Conservation (phyloP, 2,329 filamentous ascomycete species). For the Ceratocystis smalleyi region DNA sequence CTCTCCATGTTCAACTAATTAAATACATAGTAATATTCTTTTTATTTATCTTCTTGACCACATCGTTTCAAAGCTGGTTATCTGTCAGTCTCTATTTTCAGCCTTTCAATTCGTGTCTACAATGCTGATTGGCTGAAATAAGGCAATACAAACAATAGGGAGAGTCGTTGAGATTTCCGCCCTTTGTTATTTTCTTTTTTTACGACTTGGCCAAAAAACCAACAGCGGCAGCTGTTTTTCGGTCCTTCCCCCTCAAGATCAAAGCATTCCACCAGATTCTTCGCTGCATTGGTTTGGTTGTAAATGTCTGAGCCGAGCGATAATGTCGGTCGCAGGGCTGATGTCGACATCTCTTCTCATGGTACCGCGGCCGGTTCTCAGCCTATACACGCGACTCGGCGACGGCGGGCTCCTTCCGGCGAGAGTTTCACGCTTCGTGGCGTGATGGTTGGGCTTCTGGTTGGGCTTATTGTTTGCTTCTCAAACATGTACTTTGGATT, state of each 20-base stretch:
- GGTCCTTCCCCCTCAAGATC: neutral
- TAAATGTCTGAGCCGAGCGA: neutral
- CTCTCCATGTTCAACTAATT: neutral
- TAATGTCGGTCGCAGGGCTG: neutral
- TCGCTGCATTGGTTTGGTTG: neutral
- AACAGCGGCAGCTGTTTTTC: neutral
- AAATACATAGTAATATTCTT: neutral
- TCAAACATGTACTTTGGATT: slow-evolving; percentile 99
- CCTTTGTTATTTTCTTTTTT: neutral
- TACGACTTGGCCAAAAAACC: neutral
- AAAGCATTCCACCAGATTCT: too few relatives aligned
- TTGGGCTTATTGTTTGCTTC: slow-evolving; percentile 85
- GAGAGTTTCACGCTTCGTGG: slow-evolving; percentile 76
- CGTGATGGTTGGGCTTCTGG: slow-evolving; percentile 60
- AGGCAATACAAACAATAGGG: neutral
- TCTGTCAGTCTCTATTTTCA: neutral
- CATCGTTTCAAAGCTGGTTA: neutral
- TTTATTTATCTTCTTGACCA: neutral
- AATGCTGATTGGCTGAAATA: neutral
- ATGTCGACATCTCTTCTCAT: neutral
- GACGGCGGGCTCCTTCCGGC: slow-evolving; percentile 23
- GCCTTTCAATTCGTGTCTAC: neutral
- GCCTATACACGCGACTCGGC: neutral
- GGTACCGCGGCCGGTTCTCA: neutral
- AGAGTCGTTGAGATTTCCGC: neutral